Base-by-base conservation (phyloP, 2,329 filamentous ascomycete genomes). In the Stemphylium beticola region DNA sequence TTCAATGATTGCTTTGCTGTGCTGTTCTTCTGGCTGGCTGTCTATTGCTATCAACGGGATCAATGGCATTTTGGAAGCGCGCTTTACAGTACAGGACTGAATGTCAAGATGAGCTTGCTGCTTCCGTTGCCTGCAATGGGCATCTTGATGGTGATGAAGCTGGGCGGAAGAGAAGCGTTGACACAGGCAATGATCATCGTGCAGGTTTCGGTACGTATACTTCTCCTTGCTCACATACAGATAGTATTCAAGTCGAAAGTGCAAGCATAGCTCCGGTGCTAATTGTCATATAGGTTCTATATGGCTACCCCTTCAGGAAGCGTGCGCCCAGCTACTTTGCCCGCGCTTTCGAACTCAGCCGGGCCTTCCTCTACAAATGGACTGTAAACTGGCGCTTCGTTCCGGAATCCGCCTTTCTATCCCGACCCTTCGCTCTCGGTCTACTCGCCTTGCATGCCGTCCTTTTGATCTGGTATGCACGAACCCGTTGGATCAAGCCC, bases 301-400 rank as follows among this genome's bases (percentile, higher is more conserved):
- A 86, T 48, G 84, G 81, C 14, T 78, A 83, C 38, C 92, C 92
- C 0, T 98, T 97, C 76, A 74, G 77, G 45, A 79, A 78, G 36
- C 89, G 92, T 64, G 76, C 87, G 17, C 75, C 77, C 55, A 90
- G 88, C 24, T 99, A 99, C 73, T 72, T 96, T 15, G 84, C 85
- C 41, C 83, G 90, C 60, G 92, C 95, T 0, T 99, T 99, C 72
- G 92, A 99, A 78, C 83, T 99, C 54, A 92, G 90, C 41, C 84
- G 95, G 49, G 87, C 91, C 66, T 99, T 99, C 78, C 83, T 96
- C 67, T 98, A 93, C 81, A 92, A 93, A 77, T 99, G 95, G 95
- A 99, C 95, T 0, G 95, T 99, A 64, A 99, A 99, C 76, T 99
- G 95, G 95, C 87, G 93, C 49, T 98, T 98, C 73, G 78, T 97